A percentile compares a stretch with the other conserved stretches of the same genome.
These are phyloP conservation scores for Aspergillus sp. DNA, from an alignment of 2,329 filamentous ascomycete genomes.

Conservation along the genomic window DNA sequence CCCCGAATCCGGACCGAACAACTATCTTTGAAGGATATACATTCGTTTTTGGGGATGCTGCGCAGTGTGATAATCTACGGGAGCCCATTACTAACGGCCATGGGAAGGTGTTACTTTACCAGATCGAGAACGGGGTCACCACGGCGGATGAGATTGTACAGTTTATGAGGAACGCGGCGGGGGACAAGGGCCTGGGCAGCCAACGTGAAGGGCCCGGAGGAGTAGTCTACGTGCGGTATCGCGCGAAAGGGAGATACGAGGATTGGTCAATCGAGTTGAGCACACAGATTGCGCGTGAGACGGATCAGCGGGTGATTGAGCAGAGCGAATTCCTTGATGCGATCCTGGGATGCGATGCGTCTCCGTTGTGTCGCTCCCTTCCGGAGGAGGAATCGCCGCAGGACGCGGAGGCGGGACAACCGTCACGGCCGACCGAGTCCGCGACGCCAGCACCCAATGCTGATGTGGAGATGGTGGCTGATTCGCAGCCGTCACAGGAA, in stretches of 20 bases:
- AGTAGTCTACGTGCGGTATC: slow-evolving; percentile 74
- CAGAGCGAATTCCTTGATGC: slow-evolving; percentile 91
- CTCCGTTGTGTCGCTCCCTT: slow-evolving; percentile 66
- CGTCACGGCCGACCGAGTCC: neutral
- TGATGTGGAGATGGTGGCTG: slow-evolving; percentile 6
- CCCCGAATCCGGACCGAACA: slow-evolving; percentile 63
- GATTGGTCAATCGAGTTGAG: slow-evolving; percentile 71
- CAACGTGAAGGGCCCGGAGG: slow-evolving; percentile 63
- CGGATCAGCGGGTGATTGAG: slow-evolving; percentile 79
- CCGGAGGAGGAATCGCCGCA: slow-evolving; percentile 33
- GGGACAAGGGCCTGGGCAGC: slow-evolving; percentile 66
- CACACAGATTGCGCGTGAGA: slow-evolving; percentile 64
- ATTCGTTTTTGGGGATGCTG: slow-evolving; percentile 78
- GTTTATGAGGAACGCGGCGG: slow-evolving; percentile 71
- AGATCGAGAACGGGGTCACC: slow-evolving; percentile 62
- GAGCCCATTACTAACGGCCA: slow-evolving; percentile 73
- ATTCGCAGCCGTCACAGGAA: slow-evolving; percentile 16
- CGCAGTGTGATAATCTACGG: slow-evolving; percentile 72
- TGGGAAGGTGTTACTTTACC: slow-evolving; percentile 73
- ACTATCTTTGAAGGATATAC: slow-evolving; percentile 82
- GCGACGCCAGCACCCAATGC: slow-evolving; percentile 5
- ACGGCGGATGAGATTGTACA: slow-evolving; percentile 71
- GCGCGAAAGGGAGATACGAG: slow-evolving; percentile 56
- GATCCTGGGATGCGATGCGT: slow-evolving; percentile 77
- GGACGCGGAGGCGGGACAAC: neutral